phyloP scores from a whole-genome alignment of 169 alveolate genomes.

The Eimeria tenella region DNA sequence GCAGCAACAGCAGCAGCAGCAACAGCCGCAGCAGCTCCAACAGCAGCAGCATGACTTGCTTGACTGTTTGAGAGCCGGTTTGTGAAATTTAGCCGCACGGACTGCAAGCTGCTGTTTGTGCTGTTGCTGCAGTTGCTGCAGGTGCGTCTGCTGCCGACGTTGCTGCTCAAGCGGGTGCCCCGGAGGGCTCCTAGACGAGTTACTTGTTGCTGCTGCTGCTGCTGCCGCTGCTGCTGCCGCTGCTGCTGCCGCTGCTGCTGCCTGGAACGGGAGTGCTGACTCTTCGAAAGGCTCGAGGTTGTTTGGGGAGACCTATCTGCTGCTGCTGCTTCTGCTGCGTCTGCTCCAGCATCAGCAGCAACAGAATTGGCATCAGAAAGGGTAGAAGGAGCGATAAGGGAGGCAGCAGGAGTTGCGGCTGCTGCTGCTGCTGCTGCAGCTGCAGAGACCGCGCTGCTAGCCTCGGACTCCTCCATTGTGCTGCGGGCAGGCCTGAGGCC shows the following conservation, averaged over 20 bases:
- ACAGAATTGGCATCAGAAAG: no score
- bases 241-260: conserved; percentile 4
- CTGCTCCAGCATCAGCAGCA: no score
- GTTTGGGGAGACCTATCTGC: no score
- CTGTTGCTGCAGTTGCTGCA: neutral
- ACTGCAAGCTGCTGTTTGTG: neutral
- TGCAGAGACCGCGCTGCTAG: no score
- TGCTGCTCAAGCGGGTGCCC: neutral
- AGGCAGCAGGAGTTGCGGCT: no score
- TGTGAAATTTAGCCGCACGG: neutral
- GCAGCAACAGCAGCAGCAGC: neutral
- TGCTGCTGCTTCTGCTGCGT: no score
- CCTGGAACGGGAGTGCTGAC: no score
- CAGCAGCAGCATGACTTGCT: neutral
- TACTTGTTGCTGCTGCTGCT: neutral
- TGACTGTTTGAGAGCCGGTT: neutral
- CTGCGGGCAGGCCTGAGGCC: no score
- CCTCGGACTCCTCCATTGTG: no score
- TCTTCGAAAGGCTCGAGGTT: no score
- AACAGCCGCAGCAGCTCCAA: neutral
- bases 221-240: conserved; percentile 16
- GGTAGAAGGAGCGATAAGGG: no score
- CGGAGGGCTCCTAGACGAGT: neutral
- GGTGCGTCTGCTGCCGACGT: neutral
- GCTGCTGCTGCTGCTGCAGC: no score